Evolutionary conservation across 352 stramenopile genomes (phyloP), one percentile per base, ranked within the genome.

Genomic region (Phytophthora sp.): DNA sequence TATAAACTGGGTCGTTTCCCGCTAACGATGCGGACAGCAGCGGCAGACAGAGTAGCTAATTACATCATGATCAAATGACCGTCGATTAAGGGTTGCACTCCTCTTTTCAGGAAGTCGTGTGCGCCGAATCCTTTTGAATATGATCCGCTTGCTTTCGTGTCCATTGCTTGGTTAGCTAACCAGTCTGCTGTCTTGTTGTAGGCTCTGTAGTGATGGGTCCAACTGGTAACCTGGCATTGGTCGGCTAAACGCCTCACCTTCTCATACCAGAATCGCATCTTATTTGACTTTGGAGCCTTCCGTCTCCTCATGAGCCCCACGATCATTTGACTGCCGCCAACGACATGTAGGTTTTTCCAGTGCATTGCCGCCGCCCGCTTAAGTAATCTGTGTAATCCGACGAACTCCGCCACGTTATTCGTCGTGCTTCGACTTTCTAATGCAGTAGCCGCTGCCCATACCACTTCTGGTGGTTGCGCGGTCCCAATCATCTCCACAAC

Each of bases 241-340:
- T 66, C 48, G 1, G 41, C 57, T 4, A 57, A 23, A 7, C n/a
- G 37, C 0, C 34, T 39, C 9, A 4, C n/a, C 2, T 31, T n/a
- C 3, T 13, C 15, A 18, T 69, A 23, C 64, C 53, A 37, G 28
- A 53, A 17, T 8, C 11, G 13, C 2, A 61, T 1, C 15, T 53
- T 53, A 4, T 26, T 32, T 0, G 42, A 10, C 5, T 39, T 62
- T 6, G 42, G 42, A 0, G 28, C 15, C 17, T 3, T 49, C 2
- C 58, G 11, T 15, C 62, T 31, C 10, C 59, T 26, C 49, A 82
- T 61, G 21, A 76, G 28, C 28, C 68, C 42, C 3, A 82, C 26
- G 7, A 52, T 35, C n/a, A 63, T 44, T 10, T 24, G 45, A 13
- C 74, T 60, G 28, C 61, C 49, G 0, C 37, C 49, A 4, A 58